Evolutionary conservation across 2,329 filamentous ascomycete species (phyloP).

Genomic region (Cercospora sp.): DNA sequence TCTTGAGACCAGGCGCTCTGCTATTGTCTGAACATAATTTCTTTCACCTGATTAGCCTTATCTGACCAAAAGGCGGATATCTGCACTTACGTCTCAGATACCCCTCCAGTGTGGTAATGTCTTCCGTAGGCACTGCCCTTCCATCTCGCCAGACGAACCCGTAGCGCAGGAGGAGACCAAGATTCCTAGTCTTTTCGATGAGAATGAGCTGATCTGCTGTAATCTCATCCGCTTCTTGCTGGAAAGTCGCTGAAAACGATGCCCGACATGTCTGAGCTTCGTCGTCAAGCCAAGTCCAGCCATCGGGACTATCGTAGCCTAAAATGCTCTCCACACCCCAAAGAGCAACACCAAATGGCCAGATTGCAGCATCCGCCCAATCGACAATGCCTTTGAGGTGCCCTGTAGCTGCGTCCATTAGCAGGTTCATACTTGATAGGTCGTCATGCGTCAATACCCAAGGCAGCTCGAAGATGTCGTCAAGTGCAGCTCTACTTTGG

Average conservation of each 20-base stretch:
- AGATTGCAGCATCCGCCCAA: neutral
- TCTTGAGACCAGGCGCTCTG: neutral
- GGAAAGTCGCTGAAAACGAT: neutral
- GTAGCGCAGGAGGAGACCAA: neutral
- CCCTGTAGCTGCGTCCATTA: neutral
- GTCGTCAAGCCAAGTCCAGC: neutral
- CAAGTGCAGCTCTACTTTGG: neutral
- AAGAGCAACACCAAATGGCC: neutral
- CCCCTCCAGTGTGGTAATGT: neutral
- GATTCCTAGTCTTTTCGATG: neutral
- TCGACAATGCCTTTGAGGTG: neutral
- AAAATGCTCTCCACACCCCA: neutral
- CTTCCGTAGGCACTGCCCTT: neutral
- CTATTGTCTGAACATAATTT: neutral
- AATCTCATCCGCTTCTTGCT: neutral
- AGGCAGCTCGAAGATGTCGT: neutral
- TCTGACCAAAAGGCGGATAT: neutral
- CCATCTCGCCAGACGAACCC: neutral
- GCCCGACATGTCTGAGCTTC: neutral
- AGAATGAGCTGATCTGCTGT: neutral
- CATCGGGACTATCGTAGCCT: slow-evolving; percentile 2
- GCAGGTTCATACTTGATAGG: neutral
- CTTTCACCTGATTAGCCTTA: neutral
- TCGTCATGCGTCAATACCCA: neutral
- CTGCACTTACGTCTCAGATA: neutral